phyloP scores from a whole-genome alignment of 73 alveolate species.

The Paramecium tetraurelia region DNA sequence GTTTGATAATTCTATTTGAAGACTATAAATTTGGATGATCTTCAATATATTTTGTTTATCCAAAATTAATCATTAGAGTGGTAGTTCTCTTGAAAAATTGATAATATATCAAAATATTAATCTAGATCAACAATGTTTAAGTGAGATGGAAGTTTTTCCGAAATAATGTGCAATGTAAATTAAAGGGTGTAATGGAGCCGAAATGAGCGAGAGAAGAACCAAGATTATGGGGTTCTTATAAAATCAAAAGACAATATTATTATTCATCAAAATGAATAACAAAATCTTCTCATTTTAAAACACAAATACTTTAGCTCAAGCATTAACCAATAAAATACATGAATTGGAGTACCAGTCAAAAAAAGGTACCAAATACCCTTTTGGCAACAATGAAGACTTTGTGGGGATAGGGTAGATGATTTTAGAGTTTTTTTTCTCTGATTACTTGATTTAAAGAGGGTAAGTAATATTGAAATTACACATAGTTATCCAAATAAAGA shows the following conservation, averaged over 20 bases:
- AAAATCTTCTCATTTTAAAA: not conserved
- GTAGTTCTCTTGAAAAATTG: not conserved
- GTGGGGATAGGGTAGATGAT: not conserved
- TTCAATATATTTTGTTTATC: not conserved
- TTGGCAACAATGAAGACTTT: not conserved
- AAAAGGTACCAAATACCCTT: not conserved
- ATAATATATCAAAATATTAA: too few species aligned
- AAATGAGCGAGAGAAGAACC: not conserved
- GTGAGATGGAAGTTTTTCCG: not conserved
- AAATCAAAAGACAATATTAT: not conserved
- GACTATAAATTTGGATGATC: not conserved
- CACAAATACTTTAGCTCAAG: not conserved
- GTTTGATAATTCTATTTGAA: not conserved
- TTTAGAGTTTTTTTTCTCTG: constrained; percentile 4
- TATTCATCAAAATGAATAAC: not conserved
- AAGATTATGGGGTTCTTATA: not conserved
- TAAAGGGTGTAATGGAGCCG: not conserved
- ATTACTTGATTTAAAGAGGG: not conserved
- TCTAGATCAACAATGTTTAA: not conserved
- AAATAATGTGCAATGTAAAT: not conserved
- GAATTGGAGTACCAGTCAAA: not conserved
- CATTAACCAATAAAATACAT: constrained; percentile 8
- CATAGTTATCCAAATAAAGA: not conserved
- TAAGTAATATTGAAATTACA: not conserved
- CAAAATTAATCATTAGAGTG: not conserved